Base-by-base conservation (phyloP, 257 asterid genomes). In the Solanum pennellii region DNA sequence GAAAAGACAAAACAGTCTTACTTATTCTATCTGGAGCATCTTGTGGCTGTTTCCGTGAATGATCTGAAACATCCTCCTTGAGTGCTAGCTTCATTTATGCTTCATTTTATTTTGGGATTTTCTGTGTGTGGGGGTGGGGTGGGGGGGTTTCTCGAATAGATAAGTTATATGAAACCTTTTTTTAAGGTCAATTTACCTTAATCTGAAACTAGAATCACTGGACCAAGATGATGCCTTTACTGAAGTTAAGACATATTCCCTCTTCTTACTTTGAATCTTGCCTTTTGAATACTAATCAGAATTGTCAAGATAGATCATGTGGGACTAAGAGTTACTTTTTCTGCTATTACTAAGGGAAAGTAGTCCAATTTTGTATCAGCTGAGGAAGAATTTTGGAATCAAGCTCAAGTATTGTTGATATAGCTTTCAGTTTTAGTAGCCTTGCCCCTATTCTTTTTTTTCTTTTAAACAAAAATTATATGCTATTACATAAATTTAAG, bases 171-270 rank as follows among this genome's bases (percentile, higher is more conserved):
- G 29, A 16, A 52, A 47, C 68, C 68, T 29, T 47, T 79, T 79
- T 49, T 47, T 49, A 49, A 31, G 45, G 69, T 29, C 69, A 80
- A 1, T 49, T 80, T 80, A 16, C 41, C 44, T 29, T 10, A 80
- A 25, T 49, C 66, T 31, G 85, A 49, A 80, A 39, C 85, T 49
- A 49, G 85, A 82, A 76, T 47, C 31, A 82, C 62, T 29, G 69
- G 42, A 29, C 44, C 39, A 29, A 52, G 31, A 82, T 31, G 69
- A 82, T 29, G 85, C 68, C 85, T 29, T 49, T 10, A 82, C 31
- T 5, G 21, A 49, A 79, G 39, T 49, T 29, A 18, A 47, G 68
- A 27, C 68, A 47, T 27, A 16, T 27, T 31, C 66, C 60, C 27
- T 16, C 41, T 80, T 47, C 35, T 80, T 9, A 47, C 68, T 29